Evolutionary conservation across 257 asterid genomes (phyloP).

Genomic region (Haberlea rhodopensis): DNA sequence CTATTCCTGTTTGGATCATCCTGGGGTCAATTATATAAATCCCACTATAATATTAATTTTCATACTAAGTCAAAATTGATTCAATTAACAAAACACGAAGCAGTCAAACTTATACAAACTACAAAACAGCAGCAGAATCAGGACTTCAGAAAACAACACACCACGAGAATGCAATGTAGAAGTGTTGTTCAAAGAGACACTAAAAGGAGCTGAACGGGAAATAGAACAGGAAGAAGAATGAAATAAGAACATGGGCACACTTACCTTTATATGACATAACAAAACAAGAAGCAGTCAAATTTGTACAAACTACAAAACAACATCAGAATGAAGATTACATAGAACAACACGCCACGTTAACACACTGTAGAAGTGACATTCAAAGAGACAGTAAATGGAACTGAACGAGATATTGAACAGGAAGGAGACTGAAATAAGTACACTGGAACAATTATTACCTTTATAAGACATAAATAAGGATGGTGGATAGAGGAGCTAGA

Average conservation of each 20-base stretch:
- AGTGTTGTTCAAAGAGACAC: no score
- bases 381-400: background rate
- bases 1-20: constrained; percentile 74
- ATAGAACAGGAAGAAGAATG: no score
- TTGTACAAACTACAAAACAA: constrained; percentile 11
- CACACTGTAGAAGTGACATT: background rate
- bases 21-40: constrained; percentile 49
- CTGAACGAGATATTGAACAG: background rate
- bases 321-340: background rate
- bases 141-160: no score
- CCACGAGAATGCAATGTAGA: no score
- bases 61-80: constrained; percentile 15
- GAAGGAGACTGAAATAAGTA: background rate
- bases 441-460: background rate
- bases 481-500: background rate
- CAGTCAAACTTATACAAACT: constrained; percentile 15
- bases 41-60: constrained; percentile 28
- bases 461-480: background rate
- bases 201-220: no score
- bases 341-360: constrained; percentile 5
- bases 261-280: no score
- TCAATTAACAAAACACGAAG: constrained; percentile 10
- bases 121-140: no score
- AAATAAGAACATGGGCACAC: no score
- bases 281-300: no score